phyloP scores from a whole-genome alignment of 2,329 filamentous ascomycete species.

The Beauveria sp. region DNA sequence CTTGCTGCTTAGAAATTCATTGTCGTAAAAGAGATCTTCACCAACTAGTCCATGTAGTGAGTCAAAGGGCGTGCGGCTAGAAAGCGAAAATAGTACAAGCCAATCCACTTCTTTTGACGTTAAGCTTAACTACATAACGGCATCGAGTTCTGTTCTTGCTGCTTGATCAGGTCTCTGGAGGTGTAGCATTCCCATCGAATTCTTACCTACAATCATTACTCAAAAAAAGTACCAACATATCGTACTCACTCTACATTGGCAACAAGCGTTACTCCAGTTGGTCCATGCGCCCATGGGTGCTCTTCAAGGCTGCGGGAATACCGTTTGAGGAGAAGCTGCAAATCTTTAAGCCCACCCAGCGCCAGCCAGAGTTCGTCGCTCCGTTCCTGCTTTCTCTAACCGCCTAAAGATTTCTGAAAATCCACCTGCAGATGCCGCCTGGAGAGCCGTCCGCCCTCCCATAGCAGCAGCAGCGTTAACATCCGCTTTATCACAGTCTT shows the following conservation, averaged over 20 bases:
- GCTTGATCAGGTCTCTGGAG: background rate
- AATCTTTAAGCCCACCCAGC: conserved; percentile 23
- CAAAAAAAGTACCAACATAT: conserved; percentile 19
- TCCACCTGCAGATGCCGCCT: too few relatives aligned
- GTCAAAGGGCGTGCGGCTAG: conserved; percentile 4
- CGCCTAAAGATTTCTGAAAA: too few relatives aligned
- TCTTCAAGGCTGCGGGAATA: conserved; percentile 35
- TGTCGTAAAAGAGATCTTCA: background rate
- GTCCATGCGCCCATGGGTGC: conserved; percentile 39
- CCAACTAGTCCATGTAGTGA: background rate
- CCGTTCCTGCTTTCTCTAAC: too few relatives aligned
- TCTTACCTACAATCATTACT: background rate
- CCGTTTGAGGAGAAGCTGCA: conserved; percentile 34
- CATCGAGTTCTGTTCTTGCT: background rate
- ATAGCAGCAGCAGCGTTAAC: too few relatives aligned
- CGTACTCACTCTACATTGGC: conserved; percentile 33
- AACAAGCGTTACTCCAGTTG: conserved; percentile 40
- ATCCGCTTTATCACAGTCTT: too few relatives aligned
- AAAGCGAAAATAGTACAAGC: background rate
- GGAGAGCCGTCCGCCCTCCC: too few relatives aligned
- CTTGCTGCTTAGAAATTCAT: conserved; percentile 7
- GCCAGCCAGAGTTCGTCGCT: conserved; percentile 26
- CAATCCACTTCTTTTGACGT: background rate
- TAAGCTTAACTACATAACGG: background rate
- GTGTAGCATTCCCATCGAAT: background rate